Conservation (phyloP, 2,329 filamentous ascomycete genomes). For the Phialophora verrucosa region DNA sequence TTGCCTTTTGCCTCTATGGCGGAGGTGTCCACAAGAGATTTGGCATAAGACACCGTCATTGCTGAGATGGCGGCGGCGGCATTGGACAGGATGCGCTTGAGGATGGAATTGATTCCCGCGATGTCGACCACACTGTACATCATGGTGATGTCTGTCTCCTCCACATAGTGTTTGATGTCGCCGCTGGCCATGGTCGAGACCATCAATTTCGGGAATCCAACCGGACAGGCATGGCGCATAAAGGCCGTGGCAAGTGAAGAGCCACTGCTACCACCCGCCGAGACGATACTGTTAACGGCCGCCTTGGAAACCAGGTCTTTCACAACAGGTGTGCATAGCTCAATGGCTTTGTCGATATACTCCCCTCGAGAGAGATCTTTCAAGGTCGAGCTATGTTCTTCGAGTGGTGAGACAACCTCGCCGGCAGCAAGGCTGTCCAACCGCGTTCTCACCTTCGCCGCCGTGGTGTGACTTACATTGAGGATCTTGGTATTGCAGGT, state of each 20-base stretch:
- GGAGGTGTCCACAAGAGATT: constrained; percentile 19
- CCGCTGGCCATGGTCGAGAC: constrained; percentile 73
- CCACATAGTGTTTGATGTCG: constrained; percentile 68
- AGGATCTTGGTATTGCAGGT: constrained; percentile 54
- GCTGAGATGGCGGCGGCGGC: constrained; percentile 66
- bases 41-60: constrained; percentile 59
- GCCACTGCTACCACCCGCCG: constrained; percentile 67
- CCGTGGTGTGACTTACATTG: constrained; percentile 59
- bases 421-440: constrained; percentile 49
- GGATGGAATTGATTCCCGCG: constrained; percentile 66
- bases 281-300: constrained; percentile 62
- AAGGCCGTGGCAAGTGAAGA: constrained; percentile 65
- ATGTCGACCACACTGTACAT: constrained; percentile 76
- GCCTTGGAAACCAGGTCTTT: constrained; percentile 46
- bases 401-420: constrained; percentile 49
- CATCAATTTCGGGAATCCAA: constrained; percentile 73
- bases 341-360: constrained; percentile 63
- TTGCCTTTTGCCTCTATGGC: constrained; percentile 45
- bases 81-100: constrained; percentile 65
- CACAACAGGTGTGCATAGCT: constrained; percentile 54
- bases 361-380: constrained; percentile 56
- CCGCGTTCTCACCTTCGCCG: constrained; percentile 29
- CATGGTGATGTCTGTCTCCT: constrained; percentile 71
- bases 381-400: constrained; percentile 43
- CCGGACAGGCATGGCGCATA: constrained; percentile 64